Percentiles rank a stretch among this genome's conserved stretches.
Conservation (phyloP, 371 early-diverging fungal species). For the Vavraia culicis region DNA sequence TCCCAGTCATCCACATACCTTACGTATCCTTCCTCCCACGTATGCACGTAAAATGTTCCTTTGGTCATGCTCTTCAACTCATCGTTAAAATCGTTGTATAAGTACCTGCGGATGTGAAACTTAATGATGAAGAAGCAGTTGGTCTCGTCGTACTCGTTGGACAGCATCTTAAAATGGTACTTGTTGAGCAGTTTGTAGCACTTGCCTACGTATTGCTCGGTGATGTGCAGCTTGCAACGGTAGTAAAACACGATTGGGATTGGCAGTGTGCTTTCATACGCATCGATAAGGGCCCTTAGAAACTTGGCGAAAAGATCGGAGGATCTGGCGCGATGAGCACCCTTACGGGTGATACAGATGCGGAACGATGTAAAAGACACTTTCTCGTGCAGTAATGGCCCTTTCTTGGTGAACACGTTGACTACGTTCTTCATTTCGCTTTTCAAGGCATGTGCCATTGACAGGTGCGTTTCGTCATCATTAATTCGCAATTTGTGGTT, state of each 20-base stretch:
- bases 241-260: conserved; percentile 22
- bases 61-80: conserved; percentile 23
- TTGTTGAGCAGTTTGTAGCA: conserved; percentile 27
- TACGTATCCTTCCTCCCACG: conserved; percentile 18
- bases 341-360: too few species aligned
- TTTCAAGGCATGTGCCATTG: too few species aligned
- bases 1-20: conserved; percentile 1
- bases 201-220: conserved; percentile 21
- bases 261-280: conserved; percentile 11
- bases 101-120: conserved; percentile 20
- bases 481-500: too few species aligned
- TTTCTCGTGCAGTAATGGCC: too few species aligned
- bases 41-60: conserved; percentile 34
- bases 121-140: conserved; percentile 24
- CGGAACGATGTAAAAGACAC: too few species aligned
- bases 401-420: too few species aligned
- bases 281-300: conserved; percentile 12
- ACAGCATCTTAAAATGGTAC: conserved; percentile 4
- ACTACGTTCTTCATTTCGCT: too few species aligned
- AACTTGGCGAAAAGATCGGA: not conserved
- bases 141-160: conserved; percentile 28
- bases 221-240: conserved; percentile 9
- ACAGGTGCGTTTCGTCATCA: too few species aligned
- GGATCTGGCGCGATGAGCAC: too few species aligned
- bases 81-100: conserved; percentile 21